These are phyloP conservation scores for Gremmenia infestans DNA, from an alignment of 2,329 filamentous ascomycete genomes.

Conservation along the genomic window DNA sequence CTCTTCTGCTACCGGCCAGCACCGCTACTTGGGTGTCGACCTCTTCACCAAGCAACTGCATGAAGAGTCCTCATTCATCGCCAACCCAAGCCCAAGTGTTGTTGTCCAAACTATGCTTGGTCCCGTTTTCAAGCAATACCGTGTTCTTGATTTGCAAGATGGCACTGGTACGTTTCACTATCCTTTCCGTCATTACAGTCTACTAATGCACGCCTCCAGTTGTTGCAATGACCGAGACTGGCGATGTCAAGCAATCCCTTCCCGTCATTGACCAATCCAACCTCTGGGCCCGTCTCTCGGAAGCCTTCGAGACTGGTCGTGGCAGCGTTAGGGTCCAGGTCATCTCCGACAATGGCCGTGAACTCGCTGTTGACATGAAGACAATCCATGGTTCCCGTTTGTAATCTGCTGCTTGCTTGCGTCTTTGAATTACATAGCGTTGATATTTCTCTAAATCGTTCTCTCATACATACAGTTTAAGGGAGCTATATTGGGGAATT, in stretches of 20 bases:
- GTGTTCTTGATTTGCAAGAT: constrained; percentile 93
- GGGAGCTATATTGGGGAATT: constrained; percentile 1
- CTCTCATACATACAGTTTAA: constrained; percentile 1
- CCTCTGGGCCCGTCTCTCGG: constrained; percentile 74
- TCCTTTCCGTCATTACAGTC: not conserved
- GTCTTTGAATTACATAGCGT: constrained; percentile 13
- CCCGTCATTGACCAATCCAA: constrained; percentile 92
- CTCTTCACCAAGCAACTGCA: constrained; percentile 99
- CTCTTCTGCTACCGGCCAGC: constrained; percentile 95
- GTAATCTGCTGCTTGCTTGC: constrained; percentile 31
- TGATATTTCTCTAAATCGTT: constrained; percentile 10
- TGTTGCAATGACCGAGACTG: constrained; percentile 95
- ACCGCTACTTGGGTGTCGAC: constrained; percentile 99
- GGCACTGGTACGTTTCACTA: constrained; percentile 49
- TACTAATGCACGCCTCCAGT: constrained; percentile 39
- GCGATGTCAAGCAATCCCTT: constrained; percentile 95
- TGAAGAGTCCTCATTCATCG: constrained; percentile 97
- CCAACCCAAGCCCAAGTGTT: constrained; percentile 92
- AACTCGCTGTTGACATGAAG: constrained; percentile 99
- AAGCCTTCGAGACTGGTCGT: constrained; percentile 85
- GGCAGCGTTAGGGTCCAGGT: constrained; percentile 93
- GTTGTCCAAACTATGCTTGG: constrained; percentile 99
- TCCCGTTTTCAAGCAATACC: constrained; percentile 99
- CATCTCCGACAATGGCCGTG: constrained; percentile 85
- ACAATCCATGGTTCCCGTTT: constrained; percentile 78